Conservation (phyloP, 441 rosid species). For the Manihot esculenta region DNA sequence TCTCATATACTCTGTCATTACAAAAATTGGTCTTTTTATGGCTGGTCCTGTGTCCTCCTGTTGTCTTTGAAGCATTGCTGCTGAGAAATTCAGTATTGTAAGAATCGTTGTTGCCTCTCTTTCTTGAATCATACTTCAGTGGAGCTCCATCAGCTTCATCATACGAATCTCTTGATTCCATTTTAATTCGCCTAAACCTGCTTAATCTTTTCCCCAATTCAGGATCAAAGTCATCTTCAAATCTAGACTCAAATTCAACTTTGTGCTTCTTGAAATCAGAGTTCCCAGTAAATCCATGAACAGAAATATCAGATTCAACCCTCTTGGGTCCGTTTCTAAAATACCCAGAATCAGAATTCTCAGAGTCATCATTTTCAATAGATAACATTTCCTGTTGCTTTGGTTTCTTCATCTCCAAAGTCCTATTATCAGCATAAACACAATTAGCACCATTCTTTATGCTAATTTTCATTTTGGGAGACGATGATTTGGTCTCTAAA, state of each 20-base stretch:
- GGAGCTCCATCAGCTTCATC: conserved; percentile 31
- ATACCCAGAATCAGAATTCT: conserved; percentile 61
- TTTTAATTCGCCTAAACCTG: conserved; percentile 28
- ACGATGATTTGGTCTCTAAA: conserved; percentile 57
- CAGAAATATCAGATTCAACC: conserved; percentile 48
- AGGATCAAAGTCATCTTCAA: conserved; percentile 27
- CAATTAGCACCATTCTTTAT: conserved; percentile 30
- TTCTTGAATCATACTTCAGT: conserved; percentile 37
- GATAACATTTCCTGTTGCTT: conserved; percentile 33
- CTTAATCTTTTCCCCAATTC: conserved; percentile 39
- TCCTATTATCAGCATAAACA: conserved; percentile 26
- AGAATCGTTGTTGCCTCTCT: conserved; percentile 29
- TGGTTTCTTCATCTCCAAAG: conserved; percentile 33
- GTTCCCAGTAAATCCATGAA: conserved; percentile 38
- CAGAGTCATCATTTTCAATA: conserved; percentile 32
- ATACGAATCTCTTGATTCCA: conserved; percentile 30
- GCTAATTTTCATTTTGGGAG: conserved; percentile 44
- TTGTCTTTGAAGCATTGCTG: conserved; percentile 35
- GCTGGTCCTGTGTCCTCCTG: conserved; percentile 28
- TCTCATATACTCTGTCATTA: conserved; percentile 42
- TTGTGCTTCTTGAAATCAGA: conserved; percentile 37
- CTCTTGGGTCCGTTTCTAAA: conserved; percentile 55
- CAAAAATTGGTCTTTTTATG: conserved; percentile 31
- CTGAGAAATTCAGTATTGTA: conserved; percentile 24
- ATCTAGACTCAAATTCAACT: conserved; percentile 36